phyloP scores from a whole-genome alignment of 2,329 filamentous ascomycete genomes.

The Pseudocercospora pini-densiflorae region DNA sequence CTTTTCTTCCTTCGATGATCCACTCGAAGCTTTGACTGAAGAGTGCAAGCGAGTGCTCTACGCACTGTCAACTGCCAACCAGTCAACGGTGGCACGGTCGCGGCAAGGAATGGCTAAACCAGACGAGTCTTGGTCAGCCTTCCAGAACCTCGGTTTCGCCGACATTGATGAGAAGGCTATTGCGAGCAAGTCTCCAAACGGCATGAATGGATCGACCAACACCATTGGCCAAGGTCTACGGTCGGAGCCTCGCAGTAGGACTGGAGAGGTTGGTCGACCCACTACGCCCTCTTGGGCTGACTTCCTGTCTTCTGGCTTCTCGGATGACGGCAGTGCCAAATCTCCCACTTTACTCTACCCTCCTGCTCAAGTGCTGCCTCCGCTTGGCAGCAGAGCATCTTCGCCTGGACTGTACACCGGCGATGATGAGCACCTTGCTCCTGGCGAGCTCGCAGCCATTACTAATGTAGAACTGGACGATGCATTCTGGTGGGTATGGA shows the following conservation, averaged over 20 bases:
- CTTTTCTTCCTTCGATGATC: slow-evolving; percentile 89
- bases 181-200: slow-evolving; percentile 25
- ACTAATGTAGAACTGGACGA: slow-evolving; percentile 85
- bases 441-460: slow-evolving; percentile 93
- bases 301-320: slow-evolving; percentile 91
- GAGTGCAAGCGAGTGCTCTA: slow-evolving; percentile 91
- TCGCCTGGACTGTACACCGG: slow-evolving; percentile 41
- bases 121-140: slow-evolving; percentile 94
- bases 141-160: slow-evolving; percentile 92
- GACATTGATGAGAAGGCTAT: slow-evolving; percentile 59
- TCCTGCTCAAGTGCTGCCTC: slow-evolving; percentile 87
- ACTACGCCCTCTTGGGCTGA: slow-evolving; percentile 99
- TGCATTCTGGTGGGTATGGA: slow-evolving; percentile 99
- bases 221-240: slow-evolving; percentile 58
- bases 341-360: slow-evolving; percentile 70
- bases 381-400: slow-evolving; percentile 56
- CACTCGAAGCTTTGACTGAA: slow-evolving; percentile 83
- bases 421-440: slow-evolving; percentile 78
- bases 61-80: slow-evolving; percentile 85
- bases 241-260: slow-evolving; percentile 68
- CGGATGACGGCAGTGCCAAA: slow-evolving; percentile 68
- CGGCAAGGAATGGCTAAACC: slow-evolving; percentile 54
- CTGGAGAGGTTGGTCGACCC: slow-evolving; percentile 73
- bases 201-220: slow-evolving; percentile 29
- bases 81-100: slow-evolving; percentile 66